phyloP scores from a whole-genome alignment of 2,329 filamentous ascomycete genomes.

The Trichoderma pleuroti region DNA sequence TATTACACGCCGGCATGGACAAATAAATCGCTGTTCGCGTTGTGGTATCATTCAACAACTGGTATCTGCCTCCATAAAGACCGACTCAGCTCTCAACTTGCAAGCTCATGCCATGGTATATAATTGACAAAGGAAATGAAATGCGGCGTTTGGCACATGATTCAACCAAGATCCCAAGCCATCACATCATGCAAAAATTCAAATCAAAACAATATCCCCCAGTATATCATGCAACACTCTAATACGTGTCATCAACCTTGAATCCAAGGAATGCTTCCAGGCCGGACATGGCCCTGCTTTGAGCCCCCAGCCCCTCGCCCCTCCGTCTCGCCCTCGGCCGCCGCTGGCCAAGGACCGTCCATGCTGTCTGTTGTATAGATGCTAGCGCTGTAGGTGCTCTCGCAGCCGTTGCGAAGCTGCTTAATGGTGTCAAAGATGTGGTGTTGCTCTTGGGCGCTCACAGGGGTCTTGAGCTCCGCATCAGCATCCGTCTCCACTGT shows the following conservation, averaged over 20 bases:
- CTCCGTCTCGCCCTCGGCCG: not conserved
- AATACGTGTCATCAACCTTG: constrained; percentile 10
- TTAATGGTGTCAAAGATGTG: constrained; percentile 30
- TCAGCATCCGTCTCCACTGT: constrained; percentile 32
- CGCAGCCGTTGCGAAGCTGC: constrained; percentile 29
- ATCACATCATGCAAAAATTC: constrained; percentile 9
- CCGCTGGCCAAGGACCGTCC: not conserved
- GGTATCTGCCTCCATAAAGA: constrained; percentile 17
- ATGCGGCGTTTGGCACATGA: constrained; percentile 10
- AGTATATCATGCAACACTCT: not conserved
- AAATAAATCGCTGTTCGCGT: constrained; percentile 17
- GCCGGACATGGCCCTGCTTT: constrained; percentile 37
- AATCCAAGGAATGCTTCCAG: constrained; percentile 10
- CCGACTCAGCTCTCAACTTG: constrained; percentile 10
- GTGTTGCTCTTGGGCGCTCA: constrained; percentile 22
- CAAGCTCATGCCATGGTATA: constrained; percentile 10
- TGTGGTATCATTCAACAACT: constrained; percentile 18
- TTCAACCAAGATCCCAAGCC: constrained; percentile 2
- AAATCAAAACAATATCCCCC: constrained; percentile 1
- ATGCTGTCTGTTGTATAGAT: constrained; percentile 4
- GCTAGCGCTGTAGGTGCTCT: constrained; percentile 18
- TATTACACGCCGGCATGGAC: not conserved
- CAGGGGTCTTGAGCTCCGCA: constrained; percentile 38
- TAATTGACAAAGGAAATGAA: constrained; percentile 17
- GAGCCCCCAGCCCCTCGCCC: constrained; percentile 26